Evolutionary conservation across 169 alveolate species (phyloP).

Genomic region (Plasmodium sp.): DNA sequence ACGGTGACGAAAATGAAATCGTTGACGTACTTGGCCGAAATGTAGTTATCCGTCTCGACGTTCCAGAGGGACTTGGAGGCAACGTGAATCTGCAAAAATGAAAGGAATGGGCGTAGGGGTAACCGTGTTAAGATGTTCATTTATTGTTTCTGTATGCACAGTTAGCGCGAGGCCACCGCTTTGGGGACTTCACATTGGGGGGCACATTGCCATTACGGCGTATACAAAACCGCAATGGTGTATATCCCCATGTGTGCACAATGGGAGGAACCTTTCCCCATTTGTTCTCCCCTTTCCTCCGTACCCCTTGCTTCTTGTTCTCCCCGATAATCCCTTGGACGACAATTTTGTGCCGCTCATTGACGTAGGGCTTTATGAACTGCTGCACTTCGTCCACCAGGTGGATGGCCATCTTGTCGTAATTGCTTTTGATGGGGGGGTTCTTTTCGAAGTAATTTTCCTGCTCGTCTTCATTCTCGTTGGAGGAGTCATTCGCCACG

Average conservation of each 20-base stretch:
- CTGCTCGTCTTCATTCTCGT: slow-evolving; percentile 28
- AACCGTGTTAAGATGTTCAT: not conserved
- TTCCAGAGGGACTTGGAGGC: slow-evolving; percentile 75
- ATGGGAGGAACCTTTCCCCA: not conserved
- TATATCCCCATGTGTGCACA: not conserved
- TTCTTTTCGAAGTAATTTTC: slow-evolving; percentile 16
- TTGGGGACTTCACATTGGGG: not conserved
- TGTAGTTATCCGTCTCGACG: slow-evolving; percentile 68
- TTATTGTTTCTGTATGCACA: not conserved
- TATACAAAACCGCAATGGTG: not conserved
- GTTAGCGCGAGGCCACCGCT: not conserved
- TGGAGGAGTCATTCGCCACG: slow-evolving; percentile 32
- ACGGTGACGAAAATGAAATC: slow-evolving; percentile 67
- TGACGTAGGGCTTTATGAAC: slow-evolving; percentile 66
- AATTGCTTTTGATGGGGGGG: slow-evolving; percentile 42
- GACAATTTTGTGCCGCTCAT: slow-evolving; percentile 66
- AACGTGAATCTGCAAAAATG: slow-evolving; percentile 38
- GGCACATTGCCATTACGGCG: not conserved
- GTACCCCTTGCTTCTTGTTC: slow-evolving; percentile 71
- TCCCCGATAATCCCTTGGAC: slow-evolving; percentile 69
- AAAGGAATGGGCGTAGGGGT: not conserved
- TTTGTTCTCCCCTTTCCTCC: not conserved
- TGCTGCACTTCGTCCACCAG: slow-evolving; percentile 63
- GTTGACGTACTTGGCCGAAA: slow-evolving; percentile 69
- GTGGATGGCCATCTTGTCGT: slow-evolving; percentile 54